Evolutionary conservation across 148 eudicot species (phyloP).

Genomic region (Pouteria glomerata): DNA sequence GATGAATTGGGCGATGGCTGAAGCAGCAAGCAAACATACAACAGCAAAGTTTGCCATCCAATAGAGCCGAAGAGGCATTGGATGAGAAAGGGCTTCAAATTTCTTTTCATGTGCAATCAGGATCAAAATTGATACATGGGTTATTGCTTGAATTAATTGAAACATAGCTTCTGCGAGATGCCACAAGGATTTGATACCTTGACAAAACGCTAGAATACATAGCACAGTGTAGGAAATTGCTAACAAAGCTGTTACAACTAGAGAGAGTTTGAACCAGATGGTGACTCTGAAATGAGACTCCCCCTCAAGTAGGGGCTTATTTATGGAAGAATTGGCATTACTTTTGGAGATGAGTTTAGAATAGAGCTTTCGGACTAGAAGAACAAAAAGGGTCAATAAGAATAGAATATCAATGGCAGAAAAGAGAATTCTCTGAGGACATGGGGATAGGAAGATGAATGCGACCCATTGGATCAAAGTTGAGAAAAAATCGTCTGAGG

Average conservation of each 20-base stretch:
- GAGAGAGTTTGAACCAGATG: slow-evolving; percentile 31
- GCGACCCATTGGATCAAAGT: slow-evolving; percentile 32
- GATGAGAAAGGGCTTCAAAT: slow-evolving; percentile 42
- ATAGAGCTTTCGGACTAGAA: slow-evolving; percentile 24
- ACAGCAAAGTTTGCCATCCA: slow-evolving; percentile 39
- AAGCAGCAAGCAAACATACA: slow-evolving; percentile 20
- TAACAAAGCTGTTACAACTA: slow-evolving; percentile 28
- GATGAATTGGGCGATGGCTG: slow-evolving; percentile 11
- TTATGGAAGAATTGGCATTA: slow-evolving; percentile 18
- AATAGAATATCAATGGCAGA: slow-evolving; percentile 38
- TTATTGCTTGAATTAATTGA: slow-evolving; percentile 39
- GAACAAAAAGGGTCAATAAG: slow-evolving; percentile 24
- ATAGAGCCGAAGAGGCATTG: slow-evolving; percentile 41
- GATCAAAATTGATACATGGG: slow-evolving; percentile 31
- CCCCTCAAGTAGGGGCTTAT: slow-evolving; percentile 43
- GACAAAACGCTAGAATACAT: slow-evolving; percentile 26
- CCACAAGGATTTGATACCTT: slow-evolving; percentile 31
- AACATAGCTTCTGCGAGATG: slow-evolving; percentile 28
- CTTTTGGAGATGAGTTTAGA: slow-evolving; percentile 23
- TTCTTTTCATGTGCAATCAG: slow-evolving; percentile 46
- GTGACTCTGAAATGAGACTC: slow-evolving; percentile 16
- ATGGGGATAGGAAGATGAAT: slow-evolving; percentile 50
- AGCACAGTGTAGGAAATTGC: slow-evolving; percentile 27
- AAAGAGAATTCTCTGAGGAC: slow-evolving; percentile 48
- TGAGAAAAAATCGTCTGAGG: slow-evolving; percentile 20